Base-by-base conservation (phyloP, 345 rosid species). In the Noccaea bulbosa region DNA sequence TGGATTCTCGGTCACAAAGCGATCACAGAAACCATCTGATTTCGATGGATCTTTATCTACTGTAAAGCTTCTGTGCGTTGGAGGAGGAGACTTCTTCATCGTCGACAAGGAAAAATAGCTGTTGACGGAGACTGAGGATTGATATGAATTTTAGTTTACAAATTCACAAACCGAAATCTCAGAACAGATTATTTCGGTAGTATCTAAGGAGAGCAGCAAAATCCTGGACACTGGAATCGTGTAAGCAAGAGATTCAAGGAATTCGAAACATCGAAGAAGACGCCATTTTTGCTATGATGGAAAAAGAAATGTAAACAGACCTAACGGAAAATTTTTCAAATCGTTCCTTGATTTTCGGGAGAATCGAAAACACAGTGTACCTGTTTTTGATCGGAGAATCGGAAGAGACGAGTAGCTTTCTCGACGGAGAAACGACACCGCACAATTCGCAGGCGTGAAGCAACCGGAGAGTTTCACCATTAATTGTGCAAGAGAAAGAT, bases 1-100 rank as follows among this genome's bases (percentile, higher is more conserved):
- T 63, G 22, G 2, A 41, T 75, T 49, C 12, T 48, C 66, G 8
- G 79, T 75, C 16, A 69, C 66, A 6, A 20, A 47, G 8, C 54
- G 71, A 55, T 62, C 65, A 38, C 30, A n/a, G 9, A 63, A 30
- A 54, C 6, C 11, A 7, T 56, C 41, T 33, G 61, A 22, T 7
- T 48, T 30, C 38, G 55, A 67, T 11, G 7, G 46, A 8, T 63
- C 45, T 30, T 62, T 14, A 27, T 54, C 27, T 55, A 4, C 38
- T 12, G 59, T 50, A 27, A 61, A 37, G 46, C 62, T 57, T 37
- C 14, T 57, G 14, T 56, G 62, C 44, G 11, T 15, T 35, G 33
- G 46, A 38, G 35, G 43, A 70, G 74, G 27, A 24, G 27, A 7
- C 34, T 62, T 50, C 78, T 44, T 74, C 8, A n/a, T n/a, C n/a